phyloP scores from a whole-genome alignment of 495 filamentous ascomycete species.

The Hypoxylon cercidicola region DNA sequence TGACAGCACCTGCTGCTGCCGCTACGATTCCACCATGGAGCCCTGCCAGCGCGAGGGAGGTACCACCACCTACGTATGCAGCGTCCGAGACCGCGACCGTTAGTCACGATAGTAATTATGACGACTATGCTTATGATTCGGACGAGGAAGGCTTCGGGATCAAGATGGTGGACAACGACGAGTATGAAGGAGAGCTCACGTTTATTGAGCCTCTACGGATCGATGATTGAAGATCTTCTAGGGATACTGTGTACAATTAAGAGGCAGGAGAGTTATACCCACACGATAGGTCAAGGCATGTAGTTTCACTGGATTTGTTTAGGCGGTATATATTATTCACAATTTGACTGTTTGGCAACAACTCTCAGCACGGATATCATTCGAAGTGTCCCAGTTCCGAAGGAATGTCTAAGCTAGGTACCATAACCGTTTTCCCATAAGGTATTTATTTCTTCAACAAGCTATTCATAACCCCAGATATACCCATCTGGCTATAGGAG shows the following conservation, averaged over 20 bases:
- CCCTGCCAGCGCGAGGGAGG: not conserved
- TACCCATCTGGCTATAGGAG: not conserved
- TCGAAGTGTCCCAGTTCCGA: too few species aligned
- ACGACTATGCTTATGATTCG: slow-evolving; percentile 54
- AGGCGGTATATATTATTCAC: not conserved
- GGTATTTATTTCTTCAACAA: too few species aligned
- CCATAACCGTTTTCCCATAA: too few species aligned
- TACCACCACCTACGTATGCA: slow-evolving; percentile 24
- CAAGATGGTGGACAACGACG: slow-evolving; percentile 64
- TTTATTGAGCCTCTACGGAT: slow-evolving; percentile 46
- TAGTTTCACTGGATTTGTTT: not conserved
- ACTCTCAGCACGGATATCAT: too few species aligned
- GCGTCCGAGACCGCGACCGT: slow-evolving; percentile 35
- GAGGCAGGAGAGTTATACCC: slow-evolving; percentile 14
- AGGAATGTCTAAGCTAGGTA: too few species aligned
- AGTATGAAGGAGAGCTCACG: slow-evolving; percentile 49
- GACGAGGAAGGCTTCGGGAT: slow-evolving; percentile 57
- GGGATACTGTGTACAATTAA: not conserved
- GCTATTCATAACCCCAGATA: not conserved
- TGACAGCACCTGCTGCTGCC: not conserved
- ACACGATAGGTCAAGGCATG: not conserved
- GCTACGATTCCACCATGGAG: not conserved
- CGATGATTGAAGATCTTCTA: slow-evolving; percentile 13
- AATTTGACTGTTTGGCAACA: not conserved
- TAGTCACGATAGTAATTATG: slow-evolving; percentile 49